Conservation (phyloP, 306 rosid species). For the Purshia tridentata region DNA sequence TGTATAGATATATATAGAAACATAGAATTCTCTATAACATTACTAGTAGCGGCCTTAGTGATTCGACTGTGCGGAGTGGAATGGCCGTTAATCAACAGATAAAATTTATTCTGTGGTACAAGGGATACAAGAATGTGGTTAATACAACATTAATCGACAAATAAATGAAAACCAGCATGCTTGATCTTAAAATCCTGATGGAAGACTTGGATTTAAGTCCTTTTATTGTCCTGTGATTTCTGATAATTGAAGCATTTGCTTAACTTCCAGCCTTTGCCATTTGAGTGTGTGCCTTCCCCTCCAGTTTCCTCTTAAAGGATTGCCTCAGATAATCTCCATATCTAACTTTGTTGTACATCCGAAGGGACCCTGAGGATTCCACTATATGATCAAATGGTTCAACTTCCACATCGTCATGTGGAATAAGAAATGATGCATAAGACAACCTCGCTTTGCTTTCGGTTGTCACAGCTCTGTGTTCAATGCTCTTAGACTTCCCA, state of each 20-base stretch:
- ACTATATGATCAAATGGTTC: constrained; percentile 34
- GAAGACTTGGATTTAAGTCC: too few relatives aligned
- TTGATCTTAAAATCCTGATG: too few relatives aligned
- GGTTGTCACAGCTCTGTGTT: constrained; percentile 36
- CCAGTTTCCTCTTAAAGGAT: constrained; percentile 25
- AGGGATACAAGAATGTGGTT: too few relatives aligned
- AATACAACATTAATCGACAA: too few relatives aligned
- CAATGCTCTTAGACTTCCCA: constrained; percentile 40
- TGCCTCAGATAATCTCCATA: constrained; percentile 42
- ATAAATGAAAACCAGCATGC: too few relatives aligned
- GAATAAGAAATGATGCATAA: constrained; percentile 26
- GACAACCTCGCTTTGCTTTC: constrained; percentile 22
- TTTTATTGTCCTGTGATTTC: background rate
- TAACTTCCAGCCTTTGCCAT: constrained; percentile 7
- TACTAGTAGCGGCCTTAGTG: too few relatives aligned
- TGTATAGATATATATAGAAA: too few relatives aligned
- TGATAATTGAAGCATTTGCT: background rate
- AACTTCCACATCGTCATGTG: constrained; percentile 34
- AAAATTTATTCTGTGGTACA: too few relatives aligned
- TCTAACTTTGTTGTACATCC: constrained; percentile 30
- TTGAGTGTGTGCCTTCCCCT: constrained; percentile 33
- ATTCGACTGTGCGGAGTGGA: too few relatives aligned
- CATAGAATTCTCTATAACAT: too few relatives aligned
- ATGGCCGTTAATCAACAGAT: too few relatives aligned
- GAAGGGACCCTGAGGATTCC: constrained; percentile 27